These are phyloP conservation scores for Venturia pyrina DNA, from an alignment of 2,329 filamentous ascomycete species.

Conservation along the genomic window DNA sequence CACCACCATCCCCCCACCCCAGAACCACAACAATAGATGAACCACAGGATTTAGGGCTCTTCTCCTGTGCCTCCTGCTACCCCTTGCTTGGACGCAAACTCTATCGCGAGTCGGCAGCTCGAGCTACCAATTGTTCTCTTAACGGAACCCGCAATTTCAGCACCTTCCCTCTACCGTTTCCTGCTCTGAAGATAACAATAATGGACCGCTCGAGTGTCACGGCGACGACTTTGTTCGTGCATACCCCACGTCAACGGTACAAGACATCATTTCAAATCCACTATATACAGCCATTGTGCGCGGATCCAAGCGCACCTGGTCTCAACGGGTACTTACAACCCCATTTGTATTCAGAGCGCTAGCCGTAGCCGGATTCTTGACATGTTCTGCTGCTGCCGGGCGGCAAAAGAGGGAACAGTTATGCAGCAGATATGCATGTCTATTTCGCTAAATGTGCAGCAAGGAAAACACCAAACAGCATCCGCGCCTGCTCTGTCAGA, in stretches of 20 bases:
- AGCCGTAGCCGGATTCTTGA: no score
- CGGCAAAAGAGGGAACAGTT: background rate
- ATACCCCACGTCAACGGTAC: background rate
- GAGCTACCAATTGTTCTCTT: background rate
- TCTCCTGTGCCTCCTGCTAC: background rate
- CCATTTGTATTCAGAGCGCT: no score
- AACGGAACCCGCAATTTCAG: no score
- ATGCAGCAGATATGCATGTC: background rate
- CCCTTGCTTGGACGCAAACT: background rate
- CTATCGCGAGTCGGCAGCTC: background rate
- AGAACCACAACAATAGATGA: background rate
- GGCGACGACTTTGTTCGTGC: background rate
- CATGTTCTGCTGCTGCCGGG: background rate
- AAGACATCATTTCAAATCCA: background rate
- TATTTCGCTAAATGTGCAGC: background rate
- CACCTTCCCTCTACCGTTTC: background rate
- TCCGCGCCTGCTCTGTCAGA: background rate
- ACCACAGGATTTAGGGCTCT: no score
- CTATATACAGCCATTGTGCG: background rate
- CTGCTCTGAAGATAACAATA: background rate
- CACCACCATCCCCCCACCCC: no score
- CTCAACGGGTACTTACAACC: background rate
- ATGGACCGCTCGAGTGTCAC: background rate
- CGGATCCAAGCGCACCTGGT: background rate
- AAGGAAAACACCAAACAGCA: background rate